phyloP scores from a whole-genome alignment of 768 basidiomycete species.

The Macrolepiota dolichaula region DNA sequence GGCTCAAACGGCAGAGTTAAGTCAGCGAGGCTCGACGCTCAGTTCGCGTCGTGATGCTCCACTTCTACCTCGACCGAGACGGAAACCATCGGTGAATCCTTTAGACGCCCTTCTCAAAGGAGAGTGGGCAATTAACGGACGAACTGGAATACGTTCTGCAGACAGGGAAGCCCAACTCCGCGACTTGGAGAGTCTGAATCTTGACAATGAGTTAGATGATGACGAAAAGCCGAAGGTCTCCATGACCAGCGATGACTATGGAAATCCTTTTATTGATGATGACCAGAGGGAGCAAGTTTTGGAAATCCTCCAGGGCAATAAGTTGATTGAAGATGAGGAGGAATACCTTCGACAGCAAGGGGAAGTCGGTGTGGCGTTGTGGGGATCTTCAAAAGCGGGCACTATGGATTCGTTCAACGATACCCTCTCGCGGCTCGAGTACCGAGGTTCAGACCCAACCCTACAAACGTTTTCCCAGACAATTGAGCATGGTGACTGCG shows the following conservation, averaged over 20 bases:
- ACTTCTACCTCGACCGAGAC: slow-evolving; percentile 4
- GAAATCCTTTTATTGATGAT: slow-evolving; percentile 9
- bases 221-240: neutral
- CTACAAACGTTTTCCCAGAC: slow-evolving; percentile 4
- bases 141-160: slow-evolving; percentile 37
- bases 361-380: slow-evolving; percentile 1
- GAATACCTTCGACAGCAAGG: slow-evolving; percentile 17
- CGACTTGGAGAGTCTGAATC: slow-evolving; percentile 24
- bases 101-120: slow-evolving; percentile 54
- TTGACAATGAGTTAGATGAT: slow-evolving; percentile 11
- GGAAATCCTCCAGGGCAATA: slow-evolving; percentile 12
- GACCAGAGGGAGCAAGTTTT: slow-evolving; percentile 3
- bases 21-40: neutral
- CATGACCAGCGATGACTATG: neutral
- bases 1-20: neutral
- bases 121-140: slow-evolving; percentile 41
- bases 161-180: slow-evolving; percentile 36
- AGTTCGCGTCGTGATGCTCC: neutral
- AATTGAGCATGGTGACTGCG: slow-evolving; percentile 5
- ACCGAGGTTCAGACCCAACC: neutral
- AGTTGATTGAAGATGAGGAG: slow-evolving; percentile 25
- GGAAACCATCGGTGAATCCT: slow-evolving; percentile 36
- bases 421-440: neutral
- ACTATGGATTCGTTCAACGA: neutral
- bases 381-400: neutral